Evolutionary conservation across 2,329 filamentous ascomycete genomes (phyloP).

Genomic region (Aureobasidium zeae): DNA sequence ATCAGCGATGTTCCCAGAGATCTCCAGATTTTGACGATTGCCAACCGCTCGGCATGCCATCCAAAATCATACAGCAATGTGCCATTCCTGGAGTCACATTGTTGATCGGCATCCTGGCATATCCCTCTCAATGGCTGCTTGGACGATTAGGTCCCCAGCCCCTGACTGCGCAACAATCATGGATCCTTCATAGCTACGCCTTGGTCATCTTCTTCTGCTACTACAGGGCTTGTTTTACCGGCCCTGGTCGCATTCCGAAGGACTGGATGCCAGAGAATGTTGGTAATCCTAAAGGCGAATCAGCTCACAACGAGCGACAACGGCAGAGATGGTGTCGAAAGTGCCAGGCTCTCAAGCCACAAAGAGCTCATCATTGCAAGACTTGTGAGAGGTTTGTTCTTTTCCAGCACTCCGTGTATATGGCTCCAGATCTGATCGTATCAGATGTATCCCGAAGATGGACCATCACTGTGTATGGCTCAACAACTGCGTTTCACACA

Average conservation of each 20-base stretch:
- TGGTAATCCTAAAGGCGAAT: not conserved
- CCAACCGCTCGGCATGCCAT: conserved; percentile 3
- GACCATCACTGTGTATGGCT: conserved; percentile 68
- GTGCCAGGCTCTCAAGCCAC: conserved; percentile 64
- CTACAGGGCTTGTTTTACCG: conserved; percentile 50
- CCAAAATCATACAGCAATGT: conserved; percentile 31
- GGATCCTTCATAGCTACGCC: conserved; percentile 58
- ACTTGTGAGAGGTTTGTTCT: conserved; percentile 53
- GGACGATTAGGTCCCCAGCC: conserved; percentile 49
- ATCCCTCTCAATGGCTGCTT: conserved; percentile 65
- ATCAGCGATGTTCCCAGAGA: no score
- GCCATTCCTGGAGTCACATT: conserved; percentile 60
- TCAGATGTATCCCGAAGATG: conserved; percentile 60
- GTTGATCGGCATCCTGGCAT: conserved; percentile 61
- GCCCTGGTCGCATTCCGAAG: conserved; percentile 47
- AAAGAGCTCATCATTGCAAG: conserved; percentile 72
- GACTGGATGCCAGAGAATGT: conserved; percentile 28
- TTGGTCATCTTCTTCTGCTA: conserved; percentile 60
- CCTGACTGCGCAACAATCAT: conserved; percentile 46
- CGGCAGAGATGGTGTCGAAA: conserved; percentile 61
- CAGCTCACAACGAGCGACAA: conserved; percentile 16
- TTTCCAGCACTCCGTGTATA: not conserved
- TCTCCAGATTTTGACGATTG: not conserved
- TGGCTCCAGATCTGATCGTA: not conserved
- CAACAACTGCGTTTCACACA: conserved; percentile 69